Conservation (phyloP, 805 yeast species). For the Maudiozyma saulgeensis region DNA sequence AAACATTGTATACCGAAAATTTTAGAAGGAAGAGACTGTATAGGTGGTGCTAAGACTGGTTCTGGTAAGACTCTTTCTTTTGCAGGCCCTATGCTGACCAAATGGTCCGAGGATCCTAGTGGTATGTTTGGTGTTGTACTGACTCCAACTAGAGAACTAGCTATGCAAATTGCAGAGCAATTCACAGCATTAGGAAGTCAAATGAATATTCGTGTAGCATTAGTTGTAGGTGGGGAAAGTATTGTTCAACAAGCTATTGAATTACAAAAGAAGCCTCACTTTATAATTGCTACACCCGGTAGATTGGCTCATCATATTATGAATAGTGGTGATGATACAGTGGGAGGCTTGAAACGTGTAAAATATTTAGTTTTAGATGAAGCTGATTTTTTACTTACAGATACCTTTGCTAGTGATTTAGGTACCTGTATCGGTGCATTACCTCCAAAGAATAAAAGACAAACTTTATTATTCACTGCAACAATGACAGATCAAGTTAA, state of each 20-base stretch:
- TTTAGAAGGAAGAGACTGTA: conserved; percentile 70
- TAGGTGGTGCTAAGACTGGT: conserved; percentile 98
- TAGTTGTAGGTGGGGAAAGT: conserved; percentile 92
- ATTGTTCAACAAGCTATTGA: conserved; percentile 81
- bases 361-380: conserved; percentile 86
- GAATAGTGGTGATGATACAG: conserved; percentile 74
- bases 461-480: conserved; percentile 88
- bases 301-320: conserved; percentile 86
- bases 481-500: conserved; percentile 91
- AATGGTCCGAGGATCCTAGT: conserved; percentile 91
- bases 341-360: conserved; percentile 45
- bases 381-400: conserved; percentile 84
- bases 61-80: conserved; percentile 96
- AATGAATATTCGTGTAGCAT: conserved; percentile 73
- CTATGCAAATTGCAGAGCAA: conserved; percentile 95
- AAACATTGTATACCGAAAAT: conserved; percentile 81
- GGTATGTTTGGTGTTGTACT: conserved; percentile 84
- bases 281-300: conserved; percentile 96
- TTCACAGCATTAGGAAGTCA: conserved; percentile 84
- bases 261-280: conserved; percentile 78
- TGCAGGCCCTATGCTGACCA: conserved; percentile 92
- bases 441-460: conserved; percentile 66
- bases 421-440: conserved; percentile 59
- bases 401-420: conserved; percentile 74
- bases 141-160: conserved; percentile 91